phyloP scores from a whole-genome alignment of 345 rosid species.

The Mangifera indica region DNA sequence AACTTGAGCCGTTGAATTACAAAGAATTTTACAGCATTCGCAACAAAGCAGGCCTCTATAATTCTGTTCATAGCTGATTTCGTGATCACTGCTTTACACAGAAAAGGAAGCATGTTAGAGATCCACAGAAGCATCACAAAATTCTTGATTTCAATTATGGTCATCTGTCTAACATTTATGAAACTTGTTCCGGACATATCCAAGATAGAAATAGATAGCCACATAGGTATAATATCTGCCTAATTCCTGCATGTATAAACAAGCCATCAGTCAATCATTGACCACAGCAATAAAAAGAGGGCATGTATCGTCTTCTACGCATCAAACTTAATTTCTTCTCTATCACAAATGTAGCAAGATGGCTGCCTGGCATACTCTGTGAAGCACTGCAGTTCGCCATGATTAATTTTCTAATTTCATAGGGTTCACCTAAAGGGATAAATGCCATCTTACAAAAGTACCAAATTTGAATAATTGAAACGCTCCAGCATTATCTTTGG shows the following conservation, averaged over 20 bases:
- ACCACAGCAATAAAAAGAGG: not conserved
- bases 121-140: not conserved
- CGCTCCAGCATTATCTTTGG: not conserved
- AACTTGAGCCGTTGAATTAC: conserved; percentile 31
- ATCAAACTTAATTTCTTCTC: not conserved
- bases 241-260: not conserved
- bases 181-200: not conserved
- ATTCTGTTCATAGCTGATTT: conserved; percentile 53
- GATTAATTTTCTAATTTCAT: not conserved
- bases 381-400: not conserved
- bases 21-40: conserved; percentile 57
- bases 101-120: conserved; percentile 14
- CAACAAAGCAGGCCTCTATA: conserved; percentile 54
- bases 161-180: not conserved
- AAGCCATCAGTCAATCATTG: not conserved
- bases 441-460: not conserved
- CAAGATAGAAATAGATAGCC: not conserved
- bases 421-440: not conserved
- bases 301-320: not conserved
- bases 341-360: not conserved
- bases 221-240: not conserved
- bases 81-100: conserved; percentile 50
- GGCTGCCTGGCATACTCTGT: not conserved
- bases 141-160: not conserved
- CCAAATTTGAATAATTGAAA: not conserved